Evolutionary conservation across 352 stramenopile species (phyloP), one percentile per base, ranked within the genome.

Genomic region (Elongisporangium prolatum): DNA sequence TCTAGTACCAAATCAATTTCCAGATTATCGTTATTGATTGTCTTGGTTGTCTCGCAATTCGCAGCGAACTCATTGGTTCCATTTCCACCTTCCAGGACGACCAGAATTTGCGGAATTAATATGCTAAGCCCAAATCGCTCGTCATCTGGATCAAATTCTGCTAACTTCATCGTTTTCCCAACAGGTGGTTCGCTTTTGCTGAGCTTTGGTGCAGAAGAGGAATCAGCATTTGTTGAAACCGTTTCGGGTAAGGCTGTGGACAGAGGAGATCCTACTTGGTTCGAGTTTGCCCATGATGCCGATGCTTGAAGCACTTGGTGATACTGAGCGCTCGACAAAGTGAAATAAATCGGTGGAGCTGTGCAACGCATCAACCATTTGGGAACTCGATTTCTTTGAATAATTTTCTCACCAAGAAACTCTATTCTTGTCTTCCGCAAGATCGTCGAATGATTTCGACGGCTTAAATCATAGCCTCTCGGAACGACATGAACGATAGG

Each of bases 261-360:
- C 8, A 13, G 2, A 14, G 28, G 1, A 14, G 28, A 13, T 40
- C 14, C 14, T 7, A 55, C 60, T 54, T 18, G 2, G 44, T 69
- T 68, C 10, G 74, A 75, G 2, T 62, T 57, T 52, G 74, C 66
- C 81, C 81, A 91, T 9, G 77, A 68, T 7, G 73, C 63, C n/a
- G 78, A 88, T 24, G 78, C 75, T 48, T 84, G 73, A 11, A 89
- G 38, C 9, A 90, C 72, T 63, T 91, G 80, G 8, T 80, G 70
- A 21, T 88, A 89, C 57, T 91, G 82, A 1, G 72, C 63, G 52
- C 72, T 89, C 0, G 77, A 88, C 16, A 91, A 64, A 0, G 77
- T 82, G 52, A 91, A 87, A 50, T 84, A 86, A 22, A 91, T 86
- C 0, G 82, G 82, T n/a, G 82, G 82, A 16, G 74, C 75, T 4